Evolutionary conservation across 2,329 filamentous ascomycete genomes (phyloP), one percentile per base, ranked within the genome.

Genomic region (Stagonosporopsis cucurbitacearum): DNA sequence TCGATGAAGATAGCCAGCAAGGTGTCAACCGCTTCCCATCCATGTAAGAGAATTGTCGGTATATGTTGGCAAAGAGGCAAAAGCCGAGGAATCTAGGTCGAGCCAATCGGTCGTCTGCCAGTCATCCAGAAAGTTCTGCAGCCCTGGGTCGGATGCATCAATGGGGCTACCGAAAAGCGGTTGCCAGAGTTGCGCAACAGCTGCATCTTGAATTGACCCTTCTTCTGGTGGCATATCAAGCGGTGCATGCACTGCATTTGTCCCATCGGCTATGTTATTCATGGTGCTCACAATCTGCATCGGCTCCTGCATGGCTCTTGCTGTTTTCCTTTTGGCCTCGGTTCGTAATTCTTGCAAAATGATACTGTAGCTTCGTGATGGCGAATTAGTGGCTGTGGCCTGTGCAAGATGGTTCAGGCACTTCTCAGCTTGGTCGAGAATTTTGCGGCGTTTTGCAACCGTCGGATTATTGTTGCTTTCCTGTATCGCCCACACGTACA

Each of bases 401-500:
- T 77, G 73, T 2, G 78, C 78, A 13, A 82, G 72, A 57, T 81
- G 78, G 11, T 72, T 69, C 41, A 81, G 71, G 53, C 78, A 80
- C n/a, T 70, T 66, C 49, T 81, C 79, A 2, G 79, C 79, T 8
- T 79, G 73, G 13, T 71, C 62, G 28, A 81, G 75, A 2, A 81
- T 67, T 12, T 71, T 57, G 26, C 49, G 47, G 20, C 53, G 50
- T 30, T 66, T 50, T 17, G 55, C 37, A 9, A 42, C 26, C 23
- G 53, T 60, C 1, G 50, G 43, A 4, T 20, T 30, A 20, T 64
- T 50, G n/a, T 54, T 56, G 25, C 58, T 63, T 33, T 67, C 70
- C 56, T 80, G 78, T 20, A 82, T 81, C 6, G 79, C 72, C 74
- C 78, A 81, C 0, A 82, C 77, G 25, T 82, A 82, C 0, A 80